phyloP scores from a whole-genome alignment of 2,329 filamentous ascomycete species.

The Fusarium subglutinans region DNA sequence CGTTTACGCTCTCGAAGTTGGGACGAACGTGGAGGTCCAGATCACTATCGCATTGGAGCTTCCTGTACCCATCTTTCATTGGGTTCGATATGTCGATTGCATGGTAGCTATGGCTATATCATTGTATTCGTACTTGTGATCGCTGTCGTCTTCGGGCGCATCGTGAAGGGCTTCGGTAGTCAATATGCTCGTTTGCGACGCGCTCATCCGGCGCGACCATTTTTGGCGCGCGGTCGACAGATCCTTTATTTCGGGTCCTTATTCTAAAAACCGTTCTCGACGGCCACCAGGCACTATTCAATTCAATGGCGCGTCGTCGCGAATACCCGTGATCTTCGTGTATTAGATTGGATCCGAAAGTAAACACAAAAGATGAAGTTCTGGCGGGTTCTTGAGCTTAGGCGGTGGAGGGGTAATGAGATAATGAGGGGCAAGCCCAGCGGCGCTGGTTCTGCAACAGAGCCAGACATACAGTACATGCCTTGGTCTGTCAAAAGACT shows the following conservation, averaged over 20 bases:
- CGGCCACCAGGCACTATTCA: no score
- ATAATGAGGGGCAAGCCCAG: neutral
- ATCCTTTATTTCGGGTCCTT: neutral
- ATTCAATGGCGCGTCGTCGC: no score
- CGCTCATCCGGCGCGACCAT: neutral
- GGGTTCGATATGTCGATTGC: fast-evolving
- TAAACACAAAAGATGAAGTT: neutral
- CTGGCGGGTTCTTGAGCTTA: neutral
- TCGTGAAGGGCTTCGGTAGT: neutral
- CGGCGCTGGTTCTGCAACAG: neutral
- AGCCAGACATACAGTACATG: neutral
- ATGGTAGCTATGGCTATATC: neutral
- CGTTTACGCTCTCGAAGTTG: neutral
- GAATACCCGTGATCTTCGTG: no score
- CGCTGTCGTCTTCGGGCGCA: neutral
- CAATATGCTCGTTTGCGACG: neutral
- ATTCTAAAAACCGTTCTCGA: no score
- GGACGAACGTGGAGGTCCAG: fast-evolving
- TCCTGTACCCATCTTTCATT: neutral
- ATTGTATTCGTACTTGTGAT: fast-evolving
- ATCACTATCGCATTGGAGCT: neutral
- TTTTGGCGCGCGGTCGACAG: neutral
- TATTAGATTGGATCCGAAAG: neutral
- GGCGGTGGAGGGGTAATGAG: neutral
- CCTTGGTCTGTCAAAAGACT: neutral